Conservation (phyloP, 2,329 filamentous ascomycete genomes). For the Graphilbum fragrans region DNA sequence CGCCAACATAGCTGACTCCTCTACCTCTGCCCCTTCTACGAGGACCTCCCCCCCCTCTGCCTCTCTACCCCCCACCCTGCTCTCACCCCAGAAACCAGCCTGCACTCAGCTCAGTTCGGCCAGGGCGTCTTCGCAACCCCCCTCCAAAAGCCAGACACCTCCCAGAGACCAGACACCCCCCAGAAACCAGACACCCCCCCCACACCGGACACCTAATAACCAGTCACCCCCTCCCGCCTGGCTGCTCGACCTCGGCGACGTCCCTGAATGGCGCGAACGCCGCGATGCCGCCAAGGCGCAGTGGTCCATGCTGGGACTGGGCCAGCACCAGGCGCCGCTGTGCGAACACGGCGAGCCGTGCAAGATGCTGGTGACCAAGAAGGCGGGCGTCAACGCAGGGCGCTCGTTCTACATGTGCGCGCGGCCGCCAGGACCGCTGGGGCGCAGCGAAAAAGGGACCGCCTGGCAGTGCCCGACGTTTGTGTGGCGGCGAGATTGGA, state of each 20-base stretch:
- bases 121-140: too few relatives aligned
- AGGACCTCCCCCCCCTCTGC: too few relatives aligned
- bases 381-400: slow-evolving; percentile 71
- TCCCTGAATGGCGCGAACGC: neutral
- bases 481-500: slow-evolving; percentile 55
- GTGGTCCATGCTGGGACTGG: slow-evolving; percentile 74
- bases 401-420: slow-evolving; percentile 52
- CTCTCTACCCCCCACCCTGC: too few relatives aligned
- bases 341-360: slow-evolving; percentile 89
- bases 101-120: too few relatives aligned
- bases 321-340: slow-evolving; percentile 42
- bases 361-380: slow-evolving; percentile 73
- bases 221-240: too few relatives aligned
- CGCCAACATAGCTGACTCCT: too few relatives aligned
- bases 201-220: too few relatives aligned
- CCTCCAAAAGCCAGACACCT: too few relatives aligned
- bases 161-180: too few relatives aligned
- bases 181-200: too few relatives aligned
- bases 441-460: slow-evolving; percentile 70
- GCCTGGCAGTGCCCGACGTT: slow-evolving; percentile 86
- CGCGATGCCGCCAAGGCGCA: slow-evolving; percentile 59
- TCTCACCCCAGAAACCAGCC: too few relatives aligned
- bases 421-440: slow-evolving; percentile 71
- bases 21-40: too few relatives aligned
- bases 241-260: neutral